Base-by-base conservation (phyloP, 495 filamentous ascomycete species). In the Penicillium egyptiacum region DNA sequence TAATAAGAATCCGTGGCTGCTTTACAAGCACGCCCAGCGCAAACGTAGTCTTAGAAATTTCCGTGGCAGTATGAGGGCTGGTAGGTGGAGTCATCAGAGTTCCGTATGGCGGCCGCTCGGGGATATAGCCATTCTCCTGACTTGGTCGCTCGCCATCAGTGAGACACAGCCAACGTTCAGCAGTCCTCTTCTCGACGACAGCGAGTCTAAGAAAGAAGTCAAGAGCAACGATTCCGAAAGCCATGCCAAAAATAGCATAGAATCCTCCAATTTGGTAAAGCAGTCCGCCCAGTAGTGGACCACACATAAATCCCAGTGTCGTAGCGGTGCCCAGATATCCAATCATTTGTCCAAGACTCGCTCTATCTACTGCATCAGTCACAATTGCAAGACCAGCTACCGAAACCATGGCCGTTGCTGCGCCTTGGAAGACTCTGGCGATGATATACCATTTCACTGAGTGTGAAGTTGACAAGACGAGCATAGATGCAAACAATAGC, bases 101-200 rank as follows among this genome's bases (percentile, higher is more conserved):
- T 19, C 57, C 57, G 39, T 59, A 55, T 5, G 25, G 44, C 17
- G 44, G 43, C 19, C 50, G 44, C 37, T 55, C 51, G 2, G 56
- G 31, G 19, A 53, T 22, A 45, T 52, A 25, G n/a, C 49, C 49
- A 48, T 58, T 56, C 54, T 40, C 54, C 35, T 56, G 33, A 17
- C 25, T 31, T 4, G 42, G 56, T 14, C 35, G 55, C 44, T 59
- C 50, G 25, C 33, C 52, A 20, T 55, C 50, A n/a, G 43, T 30
- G 17, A 46, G 23, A 14, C 42, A 28, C 8, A 65, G 62, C 83
- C 87, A 90, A 58, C 78, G 78, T 30, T 57, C 72, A 10, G 87
- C 87, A 28, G 84, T 72, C 58, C 88, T 90, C 74, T 87, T 89
- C 74, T 92, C 88, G 20, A 91, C 79, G 60, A 90, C 66, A 1